Base-by-base conservation (phyloP, 2,329 filamentous ascomycete species). In the Fusarium domesticum region DNA sequence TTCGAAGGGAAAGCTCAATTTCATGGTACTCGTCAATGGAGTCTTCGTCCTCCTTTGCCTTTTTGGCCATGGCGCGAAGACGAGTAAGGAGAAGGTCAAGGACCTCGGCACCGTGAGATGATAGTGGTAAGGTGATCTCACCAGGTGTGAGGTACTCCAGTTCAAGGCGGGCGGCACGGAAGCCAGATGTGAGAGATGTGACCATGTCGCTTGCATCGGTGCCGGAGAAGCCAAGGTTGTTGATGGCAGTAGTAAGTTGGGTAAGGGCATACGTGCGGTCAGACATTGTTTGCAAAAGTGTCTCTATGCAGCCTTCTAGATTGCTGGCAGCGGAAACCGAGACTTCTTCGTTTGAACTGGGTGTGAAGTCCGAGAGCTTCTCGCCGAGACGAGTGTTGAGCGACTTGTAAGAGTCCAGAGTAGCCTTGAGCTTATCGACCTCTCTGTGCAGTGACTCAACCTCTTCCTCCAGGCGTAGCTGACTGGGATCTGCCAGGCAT, bases 61-160 rank as follows among this genome's bases (percentile, higher is more conserved):
- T 69, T 34, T 68, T 69, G 2, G 74, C 65, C 23, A 83, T 69
- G 12, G 70, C 66, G 3, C 76, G 73, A 2, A 84, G 70, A 0
- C 73, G 68, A 0, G 59, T 58, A 0, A 83, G 70, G 5, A 83
- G 59, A 11, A 81, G 69, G 44, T 80, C 76, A 0, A 84, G 70
- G 0, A 84, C 70, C 39, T 77, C 71, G 1, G 75, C 74, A 2
- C 79, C 79, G 38, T 74, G 73, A 0, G 73, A 72, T 0, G 71
- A 72, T 0, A 81, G 64, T 0, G 78, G 76, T 1, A 81, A 68
- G 0, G 70, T 56, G n/a, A 76, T 66, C 58, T 84, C 80, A 6
- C 80, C 80, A 0, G 80, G 80, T 0, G 73, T 77, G 16, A 83
- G 70, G 55, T 83, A 83, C 60, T 84, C 81, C 3, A 84, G 72